Base-by-base conservation (phyloP, 2,329 filamentous ascomycete genomes). In the Stachybotrys echinatus region DNA sequence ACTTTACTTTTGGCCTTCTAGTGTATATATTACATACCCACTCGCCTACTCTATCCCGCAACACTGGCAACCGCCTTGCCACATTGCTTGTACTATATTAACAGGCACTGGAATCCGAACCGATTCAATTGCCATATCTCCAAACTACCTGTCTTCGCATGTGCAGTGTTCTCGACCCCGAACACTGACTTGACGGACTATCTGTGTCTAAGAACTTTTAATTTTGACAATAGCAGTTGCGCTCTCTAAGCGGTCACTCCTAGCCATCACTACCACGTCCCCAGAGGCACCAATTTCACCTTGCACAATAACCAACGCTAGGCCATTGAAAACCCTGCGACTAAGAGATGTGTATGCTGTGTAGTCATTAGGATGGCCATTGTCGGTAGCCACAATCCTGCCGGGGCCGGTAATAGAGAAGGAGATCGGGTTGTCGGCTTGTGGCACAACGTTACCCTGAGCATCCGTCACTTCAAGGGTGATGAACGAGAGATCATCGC, bases 331-430 rank as follows among this genome's bases (percentile, higher is more conserved):
- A 0, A 71, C 71, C 38, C 70, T 69, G 14, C 74, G 63, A 31
- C 60, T 61, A 7, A 54, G 52, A 4, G 65, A 69, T 1, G 70
- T 67, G 54, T 77, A 77, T 2, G 66, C 57, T 2, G 62, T 68
- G 55, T 74, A 63, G 50, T 77, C 73, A 2, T 68, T 61, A 5
- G 72, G 72, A 49, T 78, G 68, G 2, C 77, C 77, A 48, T 79
- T 80, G 47, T 80, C 76, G 0, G 77, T 80, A 1, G 73, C 61
- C 2, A 76, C 65, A 40, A 81, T 72, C 57, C 71, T 61, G 1
- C 70, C 78, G 0, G 68, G 65, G 0, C 72, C 75, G 1, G 23
- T 40, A 5, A 77, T 53, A 0, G 69, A 66, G 53, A 80, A 80
- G 0, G 63, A 68, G 39, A 80, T 65, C 12, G 54, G 53, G 52